Evolutionary conservation across 805 yeast species (phyloP).

Genomic region (Candida dajiaensis): DNA sequence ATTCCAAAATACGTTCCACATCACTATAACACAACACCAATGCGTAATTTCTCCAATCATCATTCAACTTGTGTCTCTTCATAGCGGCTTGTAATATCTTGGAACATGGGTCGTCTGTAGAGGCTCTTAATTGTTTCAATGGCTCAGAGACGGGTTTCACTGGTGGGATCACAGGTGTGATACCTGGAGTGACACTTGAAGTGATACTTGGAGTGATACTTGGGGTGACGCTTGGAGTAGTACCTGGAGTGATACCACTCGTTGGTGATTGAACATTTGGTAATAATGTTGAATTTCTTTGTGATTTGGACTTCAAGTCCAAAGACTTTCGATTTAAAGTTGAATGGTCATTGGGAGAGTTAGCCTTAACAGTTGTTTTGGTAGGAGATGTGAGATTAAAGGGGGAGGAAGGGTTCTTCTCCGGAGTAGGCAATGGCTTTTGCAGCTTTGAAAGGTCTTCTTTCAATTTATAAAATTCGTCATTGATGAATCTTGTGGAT

Average conservation of each 20-base stretch:
- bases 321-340: neutral
- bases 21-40: slow-evolving; percentile 88
- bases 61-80: slow-evolving; percentile 72
- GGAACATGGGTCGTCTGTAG: slow-evolving; percentile 87
- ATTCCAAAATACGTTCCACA: slow-evolving; percentile 74
- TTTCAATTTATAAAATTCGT: slow-evolving; percentile 12
- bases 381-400: slow-evolving; percentile 27
- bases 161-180: slow-evolving; percentile 8
- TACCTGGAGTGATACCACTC: slow-evolving; percentile 7
- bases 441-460: slow-evolving; percentile 11
- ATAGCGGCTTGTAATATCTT: slow-evolving; percentile 84
- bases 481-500: slow-evolving; percentile 4
- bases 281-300: slow-evolving; percentile 11
- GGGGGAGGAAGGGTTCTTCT: slow-evolving; percentile 19
- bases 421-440: slow-evolving; percentile 23
- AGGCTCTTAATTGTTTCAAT: slow-evolving; percentile 74
- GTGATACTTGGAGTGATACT: too few species aligned
- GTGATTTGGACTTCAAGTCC: slow-evolving; percentile 2
- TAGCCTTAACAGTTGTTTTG: slow-evolving; percentile 7
- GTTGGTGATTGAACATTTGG: slow-evolving; percentile 15
- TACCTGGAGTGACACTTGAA: too few species aligned
- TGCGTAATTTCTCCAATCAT: slow-evolving; percentile 86
- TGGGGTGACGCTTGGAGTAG: too few species aligned
- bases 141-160: slow-evolving; percentile 46
- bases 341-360: neutral